Percentiles rank a stretch among this genome's conserved stretches.
phyloP scores from a whole-genome alignment of 768 basidiomycete genomes.

The Termitomyces sp. region DNA sequence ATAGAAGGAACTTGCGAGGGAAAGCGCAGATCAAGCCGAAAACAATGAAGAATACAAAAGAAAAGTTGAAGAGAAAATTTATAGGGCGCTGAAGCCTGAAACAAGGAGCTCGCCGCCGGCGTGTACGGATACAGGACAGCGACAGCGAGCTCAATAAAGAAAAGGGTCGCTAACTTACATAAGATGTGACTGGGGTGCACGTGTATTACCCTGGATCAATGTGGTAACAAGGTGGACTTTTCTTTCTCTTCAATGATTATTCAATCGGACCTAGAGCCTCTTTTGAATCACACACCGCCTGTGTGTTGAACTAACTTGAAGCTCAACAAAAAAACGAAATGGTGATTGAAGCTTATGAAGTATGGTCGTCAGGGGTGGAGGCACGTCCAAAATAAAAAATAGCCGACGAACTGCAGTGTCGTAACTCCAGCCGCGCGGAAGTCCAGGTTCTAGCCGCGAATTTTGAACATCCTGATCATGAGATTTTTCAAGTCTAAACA shows the following conservation, averaged over 20 bases:
- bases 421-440: neutral
- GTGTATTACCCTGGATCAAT: neutral
- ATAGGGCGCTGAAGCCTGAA: neutral
- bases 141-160: neutral
- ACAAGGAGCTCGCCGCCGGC: slow-evolving; percentile 1
- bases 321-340: neutral
- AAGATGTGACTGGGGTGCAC: neutral
- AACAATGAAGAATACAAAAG: neutral
- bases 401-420: neutral
- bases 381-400: neutral
- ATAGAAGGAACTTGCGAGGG: neutral
- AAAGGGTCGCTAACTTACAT: neutral
- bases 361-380: neutral
- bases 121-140: neutral
- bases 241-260: neutral
- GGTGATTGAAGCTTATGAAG: neutral
- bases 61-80: neutral
- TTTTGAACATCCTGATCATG: neutral
- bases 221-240: neutral
- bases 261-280: neutral
- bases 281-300: neutral
- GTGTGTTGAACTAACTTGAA: neutral
- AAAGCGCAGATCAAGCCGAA: neutral
- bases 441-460: neutral
- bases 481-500: too few species aligned